Conservation (phyloP, 495 filamentous ascomycete species). For the Xylaria nigripes region DNA sequence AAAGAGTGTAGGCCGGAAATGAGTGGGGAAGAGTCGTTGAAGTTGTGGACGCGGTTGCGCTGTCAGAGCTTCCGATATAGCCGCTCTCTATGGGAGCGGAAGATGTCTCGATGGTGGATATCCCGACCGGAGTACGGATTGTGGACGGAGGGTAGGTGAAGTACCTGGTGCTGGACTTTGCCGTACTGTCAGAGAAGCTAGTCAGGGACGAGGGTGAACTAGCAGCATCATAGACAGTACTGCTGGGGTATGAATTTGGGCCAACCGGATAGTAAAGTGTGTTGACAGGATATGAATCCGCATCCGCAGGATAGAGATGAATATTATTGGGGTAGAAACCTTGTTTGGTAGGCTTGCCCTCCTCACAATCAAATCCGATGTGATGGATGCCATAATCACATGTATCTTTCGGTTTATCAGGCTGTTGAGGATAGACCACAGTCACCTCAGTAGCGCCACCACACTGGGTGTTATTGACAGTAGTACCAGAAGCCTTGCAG, state of each 20-base stretch:
- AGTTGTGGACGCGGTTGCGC: constrained; percentile 7
- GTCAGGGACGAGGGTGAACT: neutral
- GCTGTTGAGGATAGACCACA: constrained; percentile 59
- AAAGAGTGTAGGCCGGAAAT: constrained; percentile 8
- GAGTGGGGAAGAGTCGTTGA: neutral
- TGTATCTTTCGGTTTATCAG: constrained; percentile 38
- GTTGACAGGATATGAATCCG: constrained; percentile 14
- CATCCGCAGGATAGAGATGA: constrained; percentile 12
- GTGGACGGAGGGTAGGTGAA: constrained; percentile 8
- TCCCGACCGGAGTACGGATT: constrained; percentile 11
- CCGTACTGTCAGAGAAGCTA: neutral
- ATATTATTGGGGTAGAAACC: constrained; percentile 19
- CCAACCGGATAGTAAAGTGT: constrained; percentile 6
- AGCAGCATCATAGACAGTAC: constrained; percentile 7
- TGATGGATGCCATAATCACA: constrained; percentile 69
- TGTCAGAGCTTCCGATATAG: constrained; percentile 5
- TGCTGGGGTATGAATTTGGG: constrained; percentile 3
- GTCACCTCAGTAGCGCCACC: constrained; percentile 78
- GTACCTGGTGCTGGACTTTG: constrained; percentile 2
- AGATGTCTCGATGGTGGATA: constrained; percentile 5
- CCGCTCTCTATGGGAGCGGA: constrained; percentile 12
- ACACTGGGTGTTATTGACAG: constrained; percentile 75
- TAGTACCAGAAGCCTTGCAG: constrained; percentile 57
- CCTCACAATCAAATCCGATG: constrained; percentile 73
- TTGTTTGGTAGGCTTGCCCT: constrained; percentile 34